Conservation (phyloP, 257 asterid genomes). For the Rhazya stricta region DNA sequence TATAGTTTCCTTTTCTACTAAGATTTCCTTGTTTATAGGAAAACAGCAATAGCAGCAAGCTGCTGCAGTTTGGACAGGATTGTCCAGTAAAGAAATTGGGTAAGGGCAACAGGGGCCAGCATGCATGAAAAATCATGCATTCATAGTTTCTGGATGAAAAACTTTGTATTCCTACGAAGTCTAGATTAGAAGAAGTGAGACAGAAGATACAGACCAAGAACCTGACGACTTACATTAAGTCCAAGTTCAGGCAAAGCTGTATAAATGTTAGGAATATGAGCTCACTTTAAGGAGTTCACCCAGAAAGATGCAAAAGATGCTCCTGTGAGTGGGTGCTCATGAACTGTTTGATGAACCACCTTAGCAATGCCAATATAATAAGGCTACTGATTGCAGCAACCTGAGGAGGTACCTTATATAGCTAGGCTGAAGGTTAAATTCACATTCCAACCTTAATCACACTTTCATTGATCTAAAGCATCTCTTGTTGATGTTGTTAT, state of each 20-base stretch:
- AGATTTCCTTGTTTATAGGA: background rate
- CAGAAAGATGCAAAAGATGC: background rate
- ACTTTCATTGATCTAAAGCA: too few relatives aligned
- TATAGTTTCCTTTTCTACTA: background rate
- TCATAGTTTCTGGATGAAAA: background rate
- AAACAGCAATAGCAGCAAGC: too few relatives aligned
- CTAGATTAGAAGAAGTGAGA: background rate
- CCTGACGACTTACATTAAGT: background rate
- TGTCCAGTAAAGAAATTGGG: background rate
- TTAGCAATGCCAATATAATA: background rate
- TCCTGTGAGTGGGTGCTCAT: too few relatives aligned
- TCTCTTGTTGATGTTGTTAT: background rate
- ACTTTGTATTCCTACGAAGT: background rate
- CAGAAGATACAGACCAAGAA: background rate
- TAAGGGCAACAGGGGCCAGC: background rate
- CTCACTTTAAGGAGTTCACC: background rate
- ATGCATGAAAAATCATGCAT: background rate
- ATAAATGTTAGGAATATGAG: background rate
- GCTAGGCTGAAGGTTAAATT: too few relatives aligned
- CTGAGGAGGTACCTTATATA: background rate
- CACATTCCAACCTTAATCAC: too few relatives aligned
- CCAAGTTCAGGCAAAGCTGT: background rate
- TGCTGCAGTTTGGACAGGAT: too few relatives aligned
- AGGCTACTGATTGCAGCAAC: background rate
- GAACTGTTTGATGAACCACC: too few relatives aligned